A percentile compares a stretch with the other conserved stretches of the same genome.
phyloP scores from a whole-genome alignment of 2,329 filamentous ascomycete genomes.

The Leptographium procerum region DNA sequence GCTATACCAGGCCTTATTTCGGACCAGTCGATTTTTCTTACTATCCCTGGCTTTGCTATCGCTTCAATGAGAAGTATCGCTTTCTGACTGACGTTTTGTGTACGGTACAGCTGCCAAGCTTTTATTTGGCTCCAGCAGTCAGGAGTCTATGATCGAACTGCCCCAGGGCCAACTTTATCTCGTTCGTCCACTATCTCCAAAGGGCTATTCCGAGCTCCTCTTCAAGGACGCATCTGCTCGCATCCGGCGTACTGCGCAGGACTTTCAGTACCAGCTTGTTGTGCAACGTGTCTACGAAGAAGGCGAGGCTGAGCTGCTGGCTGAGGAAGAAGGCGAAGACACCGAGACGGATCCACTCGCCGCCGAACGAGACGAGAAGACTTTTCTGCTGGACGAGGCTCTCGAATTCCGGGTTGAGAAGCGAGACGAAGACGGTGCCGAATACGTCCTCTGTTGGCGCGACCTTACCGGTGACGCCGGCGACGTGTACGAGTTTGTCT shows the following conservation, averaged over 20 bases:
- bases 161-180: constrained; percentile 95
- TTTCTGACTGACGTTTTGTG: not conserved
- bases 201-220: constrained; percentile 97
- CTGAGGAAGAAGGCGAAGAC: constrained; percentile 81
- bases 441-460: constrained; percentile 86
- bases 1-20: not conserved
- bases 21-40: not conserved
- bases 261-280: constrained; percentile 95
- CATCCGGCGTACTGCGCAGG: constrained; percentile 84
- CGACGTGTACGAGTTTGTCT: constrained; percentile 97
- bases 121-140: constrained; percentile 75
- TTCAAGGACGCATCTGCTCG: constrained; percentile 93
- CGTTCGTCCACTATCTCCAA: constrained; percentile 86
- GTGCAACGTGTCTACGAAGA: constrained; percentile 95
- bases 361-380: constrained; percentile 89
- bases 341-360: constrained; percentile 61
- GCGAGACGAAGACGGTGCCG: constrained; percentile 53
- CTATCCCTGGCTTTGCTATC: not conserved
- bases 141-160: constrained; percentile 89
- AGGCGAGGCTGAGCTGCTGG: constrained; percentile 83
- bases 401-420: constrained; percentile 79
- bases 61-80: not conserved
- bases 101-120: constrained; percentile 65
- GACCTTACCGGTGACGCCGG: constrained; percentile 88
- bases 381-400: constrained; percentile 85